Percentiles rank a stretch among this genome's conserved stretches.
Conservation (phyloP, 179 eudicot genomes). For the Monotropa hypopitys region DNA sequence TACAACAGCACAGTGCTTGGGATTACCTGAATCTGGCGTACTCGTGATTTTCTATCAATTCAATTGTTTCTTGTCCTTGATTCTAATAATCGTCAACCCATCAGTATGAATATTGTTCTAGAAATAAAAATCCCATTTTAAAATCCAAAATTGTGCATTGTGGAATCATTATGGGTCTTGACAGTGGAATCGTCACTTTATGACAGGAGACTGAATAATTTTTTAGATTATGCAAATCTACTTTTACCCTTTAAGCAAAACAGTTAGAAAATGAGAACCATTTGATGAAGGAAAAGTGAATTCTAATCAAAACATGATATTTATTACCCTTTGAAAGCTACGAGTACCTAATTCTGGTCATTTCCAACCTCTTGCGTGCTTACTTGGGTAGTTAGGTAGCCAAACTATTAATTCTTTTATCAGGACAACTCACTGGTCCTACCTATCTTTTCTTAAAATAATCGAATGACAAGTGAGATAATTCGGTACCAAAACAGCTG, state of each 20-base stretch:
- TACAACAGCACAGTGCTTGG: not conserved
- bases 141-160: not conserved
- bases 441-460: not conserved
- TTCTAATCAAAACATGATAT: not conserved
- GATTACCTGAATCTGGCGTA: not conserved
- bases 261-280: not conserved
- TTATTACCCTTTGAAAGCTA: not conserved
- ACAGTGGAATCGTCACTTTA: not conserved
- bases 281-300: not conserved
- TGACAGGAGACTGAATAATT: too few species aligned
- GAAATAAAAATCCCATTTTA: not conserved
- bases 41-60: not conserved
- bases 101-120: too few species aligned
- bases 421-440: not conserved
- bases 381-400: slow-evolving; percentile 19
- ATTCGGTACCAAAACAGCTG: too few species aligned
- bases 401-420: not conserved
- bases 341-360: not conserved
- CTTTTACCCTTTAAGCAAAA: not conserved
- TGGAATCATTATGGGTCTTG: slow-evolving; percentile 1
- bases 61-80: too few species aligned
- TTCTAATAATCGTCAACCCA: too few species aligned
- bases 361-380: not conserved
- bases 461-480: too few species aligned
- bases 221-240: not conserved